phyloP scores from a whole-genome alignment of 2,329 filamentous ascomycete genomes.

The Neopestalotiopsis sp. region DNA sequence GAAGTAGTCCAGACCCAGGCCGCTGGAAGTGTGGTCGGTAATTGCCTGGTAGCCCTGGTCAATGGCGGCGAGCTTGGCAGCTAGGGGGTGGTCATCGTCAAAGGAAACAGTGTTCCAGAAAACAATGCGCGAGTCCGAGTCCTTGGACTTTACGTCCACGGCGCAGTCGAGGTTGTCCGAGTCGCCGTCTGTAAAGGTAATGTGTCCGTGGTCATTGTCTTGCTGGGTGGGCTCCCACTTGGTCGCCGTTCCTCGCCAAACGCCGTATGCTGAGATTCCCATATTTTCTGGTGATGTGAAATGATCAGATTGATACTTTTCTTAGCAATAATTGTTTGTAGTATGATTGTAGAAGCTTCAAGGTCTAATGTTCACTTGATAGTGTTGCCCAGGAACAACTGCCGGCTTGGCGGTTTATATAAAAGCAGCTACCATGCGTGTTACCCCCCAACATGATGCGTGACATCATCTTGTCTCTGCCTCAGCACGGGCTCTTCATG shows the following conservation, averaged over 20 bases:
- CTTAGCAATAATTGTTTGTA: background rate
- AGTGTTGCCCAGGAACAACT: background rate
- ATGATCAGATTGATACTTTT: background rate
- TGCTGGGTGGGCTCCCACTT: constrained; percentile 19
- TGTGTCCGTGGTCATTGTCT: constrained; percentile 18
- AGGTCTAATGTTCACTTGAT: background rate
- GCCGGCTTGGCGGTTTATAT: background rate
- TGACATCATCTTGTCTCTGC: background rate
- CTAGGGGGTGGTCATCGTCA: constrained; percentile 31
- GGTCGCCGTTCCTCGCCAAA: constrained; percentile 16
- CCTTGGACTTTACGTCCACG: constrained; percentile 32
- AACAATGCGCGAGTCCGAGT: constrained; percentile 42
- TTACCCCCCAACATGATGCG: background rate
- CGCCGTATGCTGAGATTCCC: constrained; percentile 15
- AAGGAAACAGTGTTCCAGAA: constrained; percentile 56
- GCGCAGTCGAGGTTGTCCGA: constrained; percentile 20
- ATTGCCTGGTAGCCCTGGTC: constrained; percentile 22
- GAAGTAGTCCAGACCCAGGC: constrained; percentile 26
- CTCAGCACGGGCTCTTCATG: background rate
- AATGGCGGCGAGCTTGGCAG: constrained; percentile 23
- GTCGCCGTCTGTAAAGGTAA: constrained; percentile 16
- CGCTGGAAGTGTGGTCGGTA: constrained; percentile 15
- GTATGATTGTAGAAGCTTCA: background rate
- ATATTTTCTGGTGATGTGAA: background rate
- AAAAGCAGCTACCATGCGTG: background rate